Evolutionary conservation across 1,139 yeast species (phyloP), one percentile per base, ranked within the genome.

Genomic region (Protomyces arabidopsidicola): DNA sequence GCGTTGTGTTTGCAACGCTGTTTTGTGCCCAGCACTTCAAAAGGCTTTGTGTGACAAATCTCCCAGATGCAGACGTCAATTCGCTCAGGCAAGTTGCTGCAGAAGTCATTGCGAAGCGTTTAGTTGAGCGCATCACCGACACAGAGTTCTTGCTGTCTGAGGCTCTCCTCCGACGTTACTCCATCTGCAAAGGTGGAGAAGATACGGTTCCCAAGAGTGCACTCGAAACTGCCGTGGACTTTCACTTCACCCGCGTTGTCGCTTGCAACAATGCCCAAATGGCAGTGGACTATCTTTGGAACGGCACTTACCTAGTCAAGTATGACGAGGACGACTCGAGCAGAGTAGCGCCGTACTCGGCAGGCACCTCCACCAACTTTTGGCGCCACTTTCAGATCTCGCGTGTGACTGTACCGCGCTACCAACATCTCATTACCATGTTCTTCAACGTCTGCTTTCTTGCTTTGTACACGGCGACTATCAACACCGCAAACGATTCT

Each of bases 371-470:
- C 2, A 42, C 48, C 48, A 42, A 20, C 48, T 58, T 58, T 42
- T 38, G 53, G 27, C 50, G 53, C 9, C 62, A 58, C 53, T 58
- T 35, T 34, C 62, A 50, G 6, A 50, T 58, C 3, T n/a, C 62
- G 34, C 62, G 62, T 8, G 52, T 38, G 4, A 58, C 45, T n/a
- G 87, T 96, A 1, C 97, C 97, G 1, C 76, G 81, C 65, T 90
- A 90, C 74, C 97, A 90, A 72, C 88, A 88, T 72, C 78, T 81
- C 39, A 72, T 90, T 68, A 93, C 88, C 71, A 83, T 90, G 65
- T 71, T 80, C 54, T 83, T 89, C 69, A 85, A 93, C 22, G 65
- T 88, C n/a, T 67, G 87, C 5, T 90, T 84, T 71, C 77, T 90
- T 71, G 70, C 76, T 0, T 73, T 89, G 0, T 90, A 81, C 75